phyloP scores from a whole-genome alignment of 192 early-diverging fungal genomes.

The Linnemannia elongata region DNA sequence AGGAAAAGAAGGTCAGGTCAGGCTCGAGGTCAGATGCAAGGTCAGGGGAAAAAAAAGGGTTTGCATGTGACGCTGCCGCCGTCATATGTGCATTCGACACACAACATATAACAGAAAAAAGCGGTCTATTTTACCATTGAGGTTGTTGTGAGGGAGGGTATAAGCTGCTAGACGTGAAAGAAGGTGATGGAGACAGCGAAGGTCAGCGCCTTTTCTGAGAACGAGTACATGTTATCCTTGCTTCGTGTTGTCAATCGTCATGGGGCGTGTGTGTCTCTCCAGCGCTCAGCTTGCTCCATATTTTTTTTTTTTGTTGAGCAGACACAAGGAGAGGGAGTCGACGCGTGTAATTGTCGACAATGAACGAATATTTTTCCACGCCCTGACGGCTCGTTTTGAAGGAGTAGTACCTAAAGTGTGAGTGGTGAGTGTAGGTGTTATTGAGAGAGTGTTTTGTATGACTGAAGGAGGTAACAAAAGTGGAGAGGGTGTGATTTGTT shows the following conservation, averaged over 20 bases:
- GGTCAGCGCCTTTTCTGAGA: neutral
- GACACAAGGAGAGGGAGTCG: neutral
- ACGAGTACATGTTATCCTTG: neutral
- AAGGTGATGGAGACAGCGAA: neutral
- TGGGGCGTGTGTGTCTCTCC: neutral
- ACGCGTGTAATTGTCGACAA: conserved; percentile 4
- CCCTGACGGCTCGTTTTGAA: neutral
- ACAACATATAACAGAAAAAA: neutral
- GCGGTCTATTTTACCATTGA: neutral
- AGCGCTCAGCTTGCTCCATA: neutral
- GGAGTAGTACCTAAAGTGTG: no score
- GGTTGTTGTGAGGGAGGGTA: neutral
- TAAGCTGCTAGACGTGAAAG: neutral
- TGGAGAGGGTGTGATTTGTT: no score
- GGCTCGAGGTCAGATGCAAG: conserved; percentile 27
- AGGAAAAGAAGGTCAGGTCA: conserved; percentile 16
- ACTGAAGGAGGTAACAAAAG: no score
- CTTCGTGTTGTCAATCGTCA: neutral
- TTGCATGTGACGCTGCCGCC: conserved; percentile 12
- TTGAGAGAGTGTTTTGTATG: no score
- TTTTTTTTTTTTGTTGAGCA: conserved; percentile 9
- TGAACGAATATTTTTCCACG: conserved; percentile 3
- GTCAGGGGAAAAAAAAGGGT: conserved; percentile 13
- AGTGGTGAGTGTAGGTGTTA: no score
- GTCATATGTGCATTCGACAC: neutral